phyloP scores from a whole-genome alignment of 495 filamentous ascomycete genomes.

The Lepraria neglecta region DNA sequence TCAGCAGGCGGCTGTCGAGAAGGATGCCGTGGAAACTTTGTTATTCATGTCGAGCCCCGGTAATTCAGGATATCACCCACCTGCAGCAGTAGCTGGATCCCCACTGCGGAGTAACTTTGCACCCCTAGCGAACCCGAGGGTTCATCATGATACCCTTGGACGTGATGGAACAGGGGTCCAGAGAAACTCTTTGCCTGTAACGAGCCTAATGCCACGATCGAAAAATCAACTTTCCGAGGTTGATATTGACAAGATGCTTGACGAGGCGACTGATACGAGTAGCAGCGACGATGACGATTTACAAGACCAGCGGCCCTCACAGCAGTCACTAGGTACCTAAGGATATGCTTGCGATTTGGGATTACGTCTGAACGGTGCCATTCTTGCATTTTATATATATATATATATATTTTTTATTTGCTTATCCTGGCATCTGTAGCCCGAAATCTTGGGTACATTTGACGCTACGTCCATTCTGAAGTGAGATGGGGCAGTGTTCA shows the following conservation, averaged over 20 bases:
- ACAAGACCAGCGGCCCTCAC: not conserved
- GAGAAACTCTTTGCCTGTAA: not conserved
- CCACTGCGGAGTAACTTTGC: not conserved
- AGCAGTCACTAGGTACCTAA: not conserved
- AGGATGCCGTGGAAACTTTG: constrained; percentile 81
- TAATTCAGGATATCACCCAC: constrained; percentile 48
- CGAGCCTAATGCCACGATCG: not conserved
- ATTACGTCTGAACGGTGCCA: not conserved
- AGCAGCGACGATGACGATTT: constrained; percentile 21
- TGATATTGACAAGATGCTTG: constrained; percentile 23
- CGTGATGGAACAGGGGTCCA: not conserved
- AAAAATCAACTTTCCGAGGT: constrained; percentile 5
- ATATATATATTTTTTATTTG: too few relatives aligned
- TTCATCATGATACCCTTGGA: not conserved
- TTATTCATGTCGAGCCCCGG: constrained; percentile 84
- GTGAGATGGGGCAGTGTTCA: too few relatives aligned
- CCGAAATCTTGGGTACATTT: too few relatives aligned
- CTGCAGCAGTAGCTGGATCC: constrained; percentile 5
- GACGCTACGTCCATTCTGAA: too few relatives aligned
- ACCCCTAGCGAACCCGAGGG: not conserved
- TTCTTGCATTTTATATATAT: too few relatives aligned
- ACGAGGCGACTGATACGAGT: constrained; percentile 23
- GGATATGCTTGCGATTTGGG: not conserved
- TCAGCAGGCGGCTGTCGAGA: constrained; percentile 65
- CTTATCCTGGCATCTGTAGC: too few relatives aligned